Evolutionary conservation across 176 grass and related monocot genomes (phyloP), one percentile per base, ranked within the genome.

Genomic region (Carex parvula): DNA sequence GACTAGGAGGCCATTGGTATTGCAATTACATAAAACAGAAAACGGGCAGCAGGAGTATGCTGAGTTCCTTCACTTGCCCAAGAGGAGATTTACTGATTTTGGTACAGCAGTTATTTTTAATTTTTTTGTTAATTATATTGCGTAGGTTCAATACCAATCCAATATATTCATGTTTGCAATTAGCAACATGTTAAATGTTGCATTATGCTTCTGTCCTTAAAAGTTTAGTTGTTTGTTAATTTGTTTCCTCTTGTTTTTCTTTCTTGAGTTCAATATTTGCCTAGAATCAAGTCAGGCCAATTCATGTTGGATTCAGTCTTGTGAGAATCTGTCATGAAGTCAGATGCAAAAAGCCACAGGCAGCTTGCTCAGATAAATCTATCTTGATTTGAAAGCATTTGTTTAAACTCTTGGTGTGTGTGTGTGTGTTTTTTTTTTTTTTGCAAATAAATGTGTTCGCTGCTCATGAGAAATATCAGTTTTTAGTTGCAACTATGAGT

Each of bases 1-100:
- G 90, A 98, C 95, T 60, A 90, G 95, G 70, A 88, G 95, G 84
- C 95, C 95, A 2, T 84, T 98, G 63, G 95, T 98, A 61, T 83
- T 98, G 81, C 95, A 98, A 85, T 91, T 98, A 55, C 89, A 98
- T 48, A 94, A 94, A 84, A 91, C 84, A 7, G 82, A 93, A 61
- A 88, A 87, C 0, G 90, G 95, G 16, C 84, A 63, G 79, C 80
- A 87, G 81, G 95, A 98, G 20, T 94, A 90, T 55, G 92, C 92
- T 4, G 91, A 93, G 74, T 98, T 98, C 79, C 87, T 93, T 60
- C 96, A 98, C 79, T 73, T 88, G 64, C 93, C 92, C 24, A 93
- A 81, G 44, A 90, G 88, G 57, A 90, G 79, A 17, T 88, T 98
- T 83, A 89, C 79, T 81, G 88, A 98, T 93, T 98, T 98, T 57